These are phyloP conservation scores for Fusarium sp. DNA, from an alignment of 2,329 filamentous ascomycete species.

Conservation along the genomic window DNA sequence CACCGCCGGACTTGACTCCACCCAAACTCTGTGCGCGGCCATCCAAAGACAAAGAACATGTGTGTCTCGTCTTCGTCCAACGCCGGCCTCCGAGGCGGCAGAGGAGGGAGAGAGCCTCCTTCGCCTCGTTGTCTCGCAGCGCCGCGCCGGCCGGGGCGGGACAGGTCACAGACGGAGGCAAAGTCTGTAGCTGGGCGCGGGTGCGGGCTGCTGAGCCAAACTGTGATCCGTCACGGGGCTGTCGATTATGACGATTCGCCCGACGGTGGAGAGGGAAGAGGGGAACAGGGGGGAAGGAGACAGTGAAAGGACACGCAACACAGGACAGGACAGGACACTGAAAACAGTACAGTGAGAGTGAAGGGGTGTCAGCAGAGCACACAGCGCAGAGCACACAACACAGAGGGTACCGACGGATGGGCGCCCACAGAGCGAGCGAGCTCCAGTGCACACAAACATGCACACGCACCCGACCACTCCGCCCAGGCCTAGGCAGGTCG, in stretches of 20 bases:
- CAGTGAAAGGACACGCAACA: slow-evolving; percentile 35
- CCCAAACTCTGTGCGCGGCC: slow-evolving; percentile 37
- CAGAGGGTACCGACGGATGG: slow-evolving; percentile 10
- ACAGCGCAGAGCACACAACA: neutral
- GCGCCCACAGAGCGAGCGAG: slow-evolving; percentile 9
- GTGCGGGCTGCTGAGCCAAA: slow-evolving; percentile 20
- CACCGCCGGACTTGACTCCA: slow-evolving; percentile 17
- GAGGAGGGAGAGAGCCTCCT: neutral
- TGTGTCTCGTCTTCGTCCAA: slow-evolving; percentile 13
- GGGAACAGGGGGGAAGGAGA: slow-evolving; percentile 15
- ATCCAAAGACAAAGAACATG: slow-evolving; percentile 12
- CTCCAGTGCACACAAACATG: slow-evolving; percentile 8
- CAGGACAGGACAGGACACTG: slow-evolving; percentile 26
- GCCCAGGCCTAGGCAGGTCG: slow-evolving; percentile 26
- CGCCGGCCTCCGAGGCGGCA: slow-evolving; percentile 25
- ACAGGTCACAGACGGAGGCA: slow-evolving; percentile 30
- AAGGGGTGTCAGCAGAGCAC: slow-evolving; percentile 43
- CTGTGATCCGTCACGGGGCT: slow-evolving; percentile 40
- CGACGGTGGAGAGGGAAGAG: slow-evolving; percentile 32
- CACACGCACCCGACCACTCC: slow-evolving; percentile 13
- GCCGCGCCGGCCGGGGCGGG: slow-evolving; percentile 30
- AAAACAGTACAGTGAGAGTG: neutral
- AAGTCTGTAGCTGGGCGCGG: slow-evolving; percentile 30
- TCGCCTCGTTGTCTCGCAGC: slow-evolving; percentile 2
- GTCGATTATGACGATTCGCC: slow-evolving; percentile 42